These are phyloP conservation scores for Friedmanniomyces simplex DNA, from an alignment of 495 filamentous ascomycete genomes.

Conservation along the genomic window DNA sequence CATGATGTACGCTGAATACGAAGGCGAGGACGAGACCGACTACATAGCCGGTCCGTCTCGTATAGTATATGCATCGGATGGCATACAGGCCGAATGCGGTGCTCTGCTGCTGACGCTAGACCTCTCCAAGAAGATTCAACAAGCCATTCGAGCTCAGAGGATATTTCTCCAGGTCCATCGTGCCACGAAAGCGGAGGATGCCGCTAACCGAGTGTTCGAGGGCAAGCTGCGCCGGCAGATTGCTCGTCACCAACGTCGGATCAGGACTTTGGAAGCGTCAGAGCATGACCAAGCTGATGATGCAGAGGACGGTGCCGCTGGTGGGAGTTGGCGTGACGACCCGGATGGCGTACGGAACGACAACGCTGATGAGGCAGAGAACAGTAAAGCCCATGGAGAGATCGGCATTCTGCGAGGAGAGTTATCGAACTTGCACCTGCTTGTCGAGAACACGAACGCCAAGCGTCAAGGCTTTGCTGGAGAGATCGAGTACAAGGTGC, in stretches of 20 bases:
- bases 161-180: neutral
- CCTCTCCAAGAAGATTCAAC: neutral
- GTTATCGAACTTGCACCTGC: neutral
- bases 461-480: neutral
- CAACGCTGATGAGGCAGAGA: no score
- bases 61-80: neutral
- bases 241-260: neutral
- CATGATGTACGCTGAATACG: neutral
- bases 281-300: neutral
- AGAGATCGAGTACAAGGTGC: neutral
- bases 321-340: no score
- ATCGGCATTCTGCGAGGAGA: neutral
- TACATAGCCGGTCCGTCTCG: conserved; percentile 2
- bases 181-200: neutral
- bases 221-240: neutral
- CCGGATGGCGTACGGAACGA: no score
- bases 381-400: no score
- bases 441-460: neutral
- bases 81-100: neutral
- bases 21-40: neutral
- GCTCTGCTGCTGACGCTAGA: neutral
- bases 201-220: neutral
- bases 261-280: neutral
- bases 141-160: neutral
- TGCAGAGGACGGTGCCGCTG: no score